Conservation (phyloP, 305 asterid species). For the Plantago lanceolata region DNA sequence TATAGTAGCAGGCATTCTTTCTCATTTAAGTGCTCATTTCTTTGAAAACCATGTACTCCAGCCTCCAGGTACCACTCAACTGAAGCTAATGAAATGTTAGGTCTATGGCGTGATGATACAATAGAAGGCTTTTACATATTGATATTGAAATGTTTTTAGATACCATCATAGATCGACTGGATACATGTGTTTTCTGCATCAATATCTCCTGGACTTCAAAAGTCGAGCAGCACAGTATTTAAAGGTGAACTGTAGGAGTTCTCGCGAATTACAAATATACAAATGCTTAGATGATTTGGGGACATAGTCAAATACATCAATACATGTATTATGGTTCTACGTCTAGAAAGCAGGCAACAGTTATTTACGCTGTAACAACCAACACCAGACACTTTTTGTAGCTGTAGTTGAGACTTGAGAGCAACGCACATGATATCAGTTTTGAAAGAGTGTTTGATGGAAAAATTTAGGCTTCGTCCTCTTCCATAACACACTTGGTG, state of each 20-base stretch:
- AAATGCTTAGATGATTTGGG: neutral
- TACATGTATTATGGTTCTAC: no score
- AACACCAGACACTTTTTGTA: neutral
- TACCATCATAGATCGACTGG: neutral
- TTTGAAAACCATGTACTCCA: neutral
- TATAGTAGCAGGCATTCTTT: neutral
- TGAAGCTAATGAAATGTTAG: no score
- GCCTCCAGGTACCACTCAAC: no score
- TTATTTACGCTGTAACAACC: neutral
- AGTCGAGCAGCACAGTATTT: neutral
- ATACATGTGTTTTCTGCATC: neutral
- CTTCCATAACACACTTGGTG: conserved; percentile 56
- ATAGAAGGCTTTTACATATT: neutral
- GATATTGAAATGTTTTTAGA: neutral
- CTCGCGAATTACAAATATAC: neutral
- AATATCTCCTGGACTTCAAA: neutral
- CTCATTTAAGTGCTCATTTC: neutral
- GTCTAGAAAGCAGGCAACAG: neutral
- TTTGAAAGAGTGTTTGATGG: neutral
- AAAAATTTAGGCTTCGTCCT: conserved; percentile 32
- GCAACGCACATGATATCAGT: neutral
- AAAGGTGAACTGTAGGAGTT: neutral
- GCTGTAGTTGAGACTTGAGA: neutral
- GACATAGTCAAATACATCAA: no score
- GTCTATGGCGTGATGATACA: no score